Percentiles rank a stretch among this genome's conserved stretches.
Evolutionary conservation across 495 filamentous ascomycete species (phyloP).

Genomic region (Evernia prunastri): DNA sequence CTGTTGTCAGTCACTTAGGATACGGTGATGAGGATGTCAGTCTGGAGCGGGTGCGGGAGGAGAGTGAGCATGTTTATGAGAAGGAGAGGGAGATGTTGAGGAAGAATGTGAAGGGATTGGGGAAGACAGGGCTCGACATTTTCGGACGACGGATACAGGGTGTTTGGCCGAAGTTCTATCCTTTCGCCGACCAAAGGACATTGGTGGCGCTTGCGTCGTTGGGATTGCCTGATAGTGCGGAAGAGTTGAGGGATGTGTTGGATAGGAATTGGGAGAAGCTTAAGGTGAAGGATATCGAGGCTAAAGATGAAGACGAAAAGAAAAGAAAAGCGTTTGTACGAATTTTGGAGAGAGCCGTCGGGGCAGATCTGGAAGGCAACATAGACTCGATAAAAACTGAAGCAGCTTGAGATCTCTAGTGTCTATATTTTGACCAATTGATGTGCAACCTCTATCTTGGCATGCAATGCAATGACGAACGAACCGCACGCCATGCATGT

Average conservation of each 20-base stretch:
- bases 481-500: constrained; percentile 4
- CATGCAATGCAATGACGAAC: constrained; percentile 1
- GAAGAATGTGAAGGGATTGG: constrained; percentile 30
- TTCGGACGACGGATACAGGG: constrained; percentile 32
- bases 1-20: constrained; percentile 13
- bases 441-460: neutral
- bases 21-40: constrained; percentile 20
- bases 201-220: constrained; percentile 24
- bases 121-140: constrained; percentile 32
- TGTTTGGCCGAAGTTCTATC: constrained; percentile 27
- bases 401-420: constrained; percentile 8
- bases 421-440: neutral
- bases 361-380: constrained; percentile 25
- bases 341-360: constrained; percentile 24
- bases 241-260: constrained; percentile 27
- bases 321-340: constrained; percentile 24
- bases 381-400: constrained; percentile 17
- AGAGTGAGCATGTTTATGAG: constrained; percentile 17
- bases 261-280: constrained; percentile 29
- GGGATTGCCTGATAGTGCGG: constrained; percentile 26
- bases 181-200: constrained; percentile 32
- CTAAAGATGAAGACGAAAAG: constrained; percentile 18
- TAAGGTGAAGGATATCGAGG: constrained; percentile 19
- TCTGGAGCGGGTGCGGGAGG: constrained; percentile 16
- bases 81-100: constrained; percentile 24